Evolutionary conservation across 202 grass and related monocot genomes (phyloP).

Genomic region (Zizania palustris): DNA sequence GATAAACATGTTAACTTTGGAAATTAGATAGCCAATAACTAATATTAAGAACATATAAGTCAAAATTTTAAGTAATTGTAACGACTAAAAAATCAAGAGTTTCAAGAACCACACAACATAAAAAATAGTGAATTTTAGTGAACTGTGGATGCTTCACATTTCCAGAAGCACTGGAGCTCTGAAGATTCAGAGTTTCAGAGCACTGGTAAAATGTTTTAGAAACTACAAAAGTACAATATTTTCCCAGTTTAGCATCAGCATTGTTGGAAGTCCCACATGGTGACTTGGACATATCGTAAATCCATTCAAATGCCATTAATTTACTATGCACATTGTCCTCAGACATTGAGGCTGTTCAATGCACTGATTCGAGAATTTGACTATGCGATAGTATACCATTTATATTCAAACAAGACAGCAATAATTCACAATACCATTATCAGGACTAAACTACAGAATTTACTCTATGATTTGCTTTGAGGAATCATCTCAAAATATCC

Average conservation of each 20-base stretch:
- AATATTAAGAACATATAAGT: neutral
- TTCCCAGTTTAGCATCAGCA: too few species aligned
- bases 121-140: neutral
- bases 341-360: neutral
- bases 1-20: neutral
- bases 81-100: neutral
- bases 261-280: neutral
- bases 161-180: neutral
- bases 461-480: neutral
- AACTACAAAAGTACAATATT: too few species aligned
- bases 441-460: neutral
- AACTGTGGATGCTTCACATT: neutral
- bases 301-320: constrained; percentile 5
- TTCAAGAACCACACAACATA: neutral
- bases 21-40: constrained; percentile 1
- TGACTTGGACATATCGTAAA: neutral
- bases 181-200: neutral
- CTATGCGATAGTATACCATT: neutral
- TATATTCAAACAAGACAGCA: neutral
- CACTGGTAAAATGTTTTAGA: neutral
- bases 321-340: neutral
- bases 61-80: neutral
- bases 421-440: neutral
- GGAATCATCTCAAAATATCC: neutral
- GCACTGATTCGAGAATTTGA: too few species aligned